These are phyloP conservation scores for Colletotrichum tamarilloi DNA, from an alignment of 2,329 filamentous ascomycete species.

Conservation along the genomic window DNA sequence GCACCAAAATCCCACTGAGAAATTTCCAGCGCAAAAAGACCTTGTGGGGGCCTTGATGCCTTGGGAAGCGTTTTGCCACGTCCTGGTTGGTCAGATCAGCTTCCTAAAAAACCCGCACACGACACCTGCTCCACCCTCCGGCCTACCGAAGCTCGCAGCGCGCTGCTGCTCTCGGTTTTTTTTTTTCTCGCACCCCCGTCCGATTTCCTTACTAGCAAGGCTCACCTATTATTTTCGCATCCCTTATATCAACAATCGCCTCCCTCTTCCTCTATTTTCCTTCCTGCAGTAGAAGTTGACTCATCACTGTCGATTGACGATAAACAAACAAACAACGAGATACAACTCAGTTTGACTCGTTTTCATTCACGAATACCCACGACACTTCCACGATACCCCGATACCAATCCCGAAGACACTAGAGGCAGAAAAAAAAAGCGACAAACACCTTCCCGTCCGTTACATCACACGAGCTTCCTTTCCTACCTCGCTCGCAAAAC, in stretches of 20 bases:
- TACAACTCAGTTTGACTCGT: neutral
- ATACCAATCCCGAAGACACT: neutral
- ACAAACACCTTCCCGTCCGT: neutral
- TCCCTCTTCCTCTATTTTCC: neutral
- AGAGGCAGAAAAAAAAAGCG: neutral
- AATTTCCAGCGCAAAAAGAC: constrained; percentile 29
- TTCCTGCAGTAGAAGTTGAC: neutral
- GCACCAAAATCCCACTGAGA: constrained; percentile 19
- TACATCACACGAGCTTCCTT: constrained; percentile 2
- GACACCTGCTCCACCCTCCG: constrained; percentile 32
- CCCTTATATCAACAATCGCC: constrained; percentile 23
- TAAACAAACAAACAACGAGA: constrained; percentile 7
- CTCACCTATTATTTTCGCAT: constrained; percentile 20
- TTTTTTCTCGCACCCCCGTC: neutral
- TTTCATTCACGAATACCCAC: neutral
- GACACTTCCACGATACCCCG: constrained; percentile 6
- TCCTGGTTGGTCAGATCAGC: constrained; percentile 17
- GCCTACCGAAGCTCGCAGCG: constrained; percentile 18
- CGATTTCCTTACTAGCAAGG: constrained; percentile 8
- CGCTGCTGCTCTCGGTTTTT: neutral
- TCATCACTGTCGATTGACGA: constrained; percentile 5
- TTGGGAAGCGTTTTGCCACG: constrained; percentile 16
- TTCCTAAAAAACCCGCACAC: constrained; percentile 40
- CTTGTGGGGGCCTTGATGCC: constrained; percentile 4
- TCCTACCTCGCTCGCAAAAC: neutral